Evolutionary conservation across 1,284 basidiomycete species (phyloP).

Genomic region (Ceraceosorus guamensis): DNA sequence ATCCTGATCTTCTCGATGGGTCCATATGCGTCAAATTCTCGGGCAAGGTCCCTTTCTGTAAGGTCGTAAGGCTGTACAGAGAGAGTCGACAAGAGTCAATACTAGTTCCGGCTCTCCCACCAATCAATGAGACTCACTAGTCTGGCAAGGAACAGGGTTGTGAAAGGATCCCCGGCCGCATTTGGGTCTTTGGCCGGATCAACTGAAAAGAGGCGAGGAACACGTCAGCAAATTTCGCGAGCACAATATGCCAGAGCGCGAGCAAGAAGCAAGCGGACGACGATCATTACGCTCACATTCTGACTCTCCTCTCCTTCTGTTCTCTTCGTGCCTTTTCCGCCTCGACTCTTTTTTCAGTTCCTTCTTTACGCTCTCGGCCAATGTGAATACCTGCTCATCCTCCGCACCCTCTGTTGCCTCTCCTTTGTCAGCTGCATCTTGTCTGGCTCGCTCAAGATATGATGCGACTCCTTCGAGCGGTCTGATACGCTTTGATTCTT

Average conservation of each 20-base stretch:
- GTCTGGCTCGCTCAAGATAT: conserved; percentile 33
- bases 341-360: conserved; percentile 30
- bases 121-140: conserved; percentile 49
- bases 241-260: too few species aligned
- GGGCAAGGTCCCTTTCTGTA: conserved; percentile 79
- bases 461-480: conserved; percentile 37
- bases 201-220: conserved; percentile 54
- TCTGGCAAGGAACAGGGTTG: conserved; percentile 91
- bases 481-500: conserved; percentile 17
- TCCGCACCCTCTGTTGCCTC: conserved; percentile 24
- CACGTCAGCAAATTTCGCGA: too few species aligned
- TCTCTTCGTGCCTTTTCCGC: conserved; percentile 12
- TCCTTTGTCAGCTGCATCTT: conserved; percentile 35
- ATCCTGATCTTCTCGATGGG: conserved; percentile 85
- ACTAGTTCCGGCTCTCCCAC: neutral
- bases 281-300: conserved; percentile 13
- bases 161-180: conserved; percentile 95
- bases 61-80: conserved; percentile 65
- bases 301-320: conserved; percentile 9
- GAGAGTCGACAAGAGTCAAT: conserved; percentile 1
- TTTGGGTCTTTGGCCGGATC: conserved; percentile 84
- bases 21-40: conserved; percentile 92
- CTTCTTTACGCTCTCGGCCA: conserved; percentile 23
- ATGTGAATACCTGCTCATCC: conserved; percentile 12
- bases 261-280: neutral